These are phyloP conservation scores for Danielia oregonensis DNA, from an alignment of 805 yeast species.

Conservation along the genomic window DNA sequence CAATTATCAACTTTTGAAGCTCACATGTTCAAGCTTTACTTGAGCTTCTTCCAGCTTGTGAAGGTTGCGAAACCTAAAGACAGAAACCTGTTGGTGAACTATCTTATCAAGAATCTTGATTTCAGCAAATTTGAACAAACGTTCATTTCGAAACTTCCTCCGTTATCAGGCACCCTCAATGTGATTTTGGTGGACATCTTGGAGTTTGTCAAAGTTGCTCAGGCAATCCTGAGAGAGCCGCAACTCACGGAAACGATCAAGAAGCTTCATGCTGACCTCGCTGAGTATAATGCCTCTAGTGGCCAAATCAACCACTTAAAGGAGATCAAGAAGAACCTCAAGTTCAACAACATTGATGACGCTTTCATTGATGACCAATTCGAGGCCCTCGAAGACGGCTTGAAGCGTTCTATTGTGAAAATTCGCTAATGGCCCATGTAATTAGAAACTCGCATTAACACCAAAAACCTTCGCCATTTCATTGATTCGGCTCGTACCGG, in stretches of 20 bases:
- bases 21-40: conserved; percentile 24
- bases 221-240: conserved; percentile 7
- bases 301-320: conserved; percentile 10
- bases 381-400: conserved; percentile 10
- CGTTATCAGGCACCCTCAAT: conserved; percentile 12
- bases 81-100: conserved; percentile 25
- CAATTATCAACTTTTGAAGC: conserved; percentile 22
- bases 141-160: conserved; percentile 15
- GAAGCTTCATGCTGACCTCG: conserved; percentile 9
- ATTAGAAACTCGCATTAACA: conserved; percentile 8
- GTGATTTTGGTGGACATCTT: conserved; percentile 9
- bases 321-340: conserved; percentile 3
- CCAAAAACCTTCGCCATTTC: conserved; percentile 23
- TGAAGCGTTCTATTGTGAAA: conserved; percentile 11
- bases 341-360: conserved; percentile 1
- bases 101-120: conserved; percentile 28
- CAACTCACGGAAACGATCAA: conserved; percentile 5
- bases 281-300: conserved; percentile 6
- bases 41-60: conserved; percentile 24
- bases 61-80: conserved; percentile 19
- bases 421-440: conserved; percentile 3
- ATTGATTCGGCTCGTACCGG: conserved; percentile 27
- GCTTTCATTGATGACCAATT: conserved; percentile 7
- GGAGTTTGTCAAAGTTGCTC: conserved; percentile 13
- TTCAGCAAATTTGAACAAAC: conserved; percentile 20